Conservation (phyloP, 345 rosid genomes). For the Gossypium longicalyx region DNA sequence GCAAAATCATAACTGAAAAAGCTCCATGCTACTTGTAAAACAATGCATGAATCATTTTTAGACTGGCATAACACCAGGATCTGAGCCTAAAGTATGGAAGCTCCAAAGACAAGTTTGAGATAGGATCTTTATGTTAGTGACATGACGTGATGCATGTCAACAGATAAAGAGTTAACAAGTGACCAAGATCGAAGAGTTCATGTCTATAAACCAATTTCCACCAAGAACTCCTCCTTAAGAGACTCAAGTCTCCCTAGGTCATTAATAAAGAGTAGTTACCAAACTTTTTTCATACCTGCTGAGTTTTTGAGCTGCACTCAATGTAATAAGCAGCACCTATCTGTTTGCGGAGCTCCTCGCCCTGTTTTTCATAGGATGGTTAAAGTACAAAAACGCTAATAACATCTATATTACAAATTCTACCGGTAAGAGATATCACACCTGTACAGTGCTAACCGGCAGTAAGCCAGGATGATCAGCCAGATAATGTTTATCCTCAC, state of each 20-base stretch:
- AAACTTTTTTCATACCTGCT: conserved; percentile 55
- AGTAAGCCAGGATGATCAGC: conserved; percentile 93
- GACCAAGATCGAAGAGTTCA: neutral
- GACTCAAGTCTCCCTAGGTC: neutral
- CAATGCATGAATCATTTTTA: neutral
- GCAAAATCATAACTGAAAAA: conserved; percentile 3
- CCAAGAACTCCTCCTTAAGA: neutral
- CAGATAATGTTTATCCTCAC: conserved; percentile 89
- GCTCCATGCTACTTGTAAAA: neutral
- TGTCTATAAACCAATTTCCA: neutral
- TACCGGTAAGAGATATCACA: conserved; percentile 21
- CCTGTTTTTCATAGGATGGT: conserved; percentile 38
- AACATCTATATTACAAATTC: neutral
- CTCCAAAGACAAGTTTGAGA: conserved; percentile 5
- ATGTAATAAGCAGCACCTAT: conserved; percentile 88
- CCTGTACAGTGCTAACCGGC: conserved; percentile 92
- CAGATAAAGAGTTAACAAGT: neutral
- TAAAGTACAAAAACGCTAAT: conserved; percentile 8
- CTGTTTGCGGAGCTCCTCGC: conserved; percentile 92
- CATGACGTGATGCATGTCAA: neutral
- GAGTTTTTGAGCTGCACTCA: conserved; percentile 99
- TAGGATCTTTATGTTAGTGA: neutral
- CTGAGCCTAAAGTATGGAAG: neutral
- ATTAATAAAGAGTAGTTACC: neutral
- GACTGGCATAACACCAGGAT: neutral